These are phyloP conservation scores for Avena atlantica DNA, from an alignment of 176 grass and related monocot species.

Conservation along the genomic window DNA sequence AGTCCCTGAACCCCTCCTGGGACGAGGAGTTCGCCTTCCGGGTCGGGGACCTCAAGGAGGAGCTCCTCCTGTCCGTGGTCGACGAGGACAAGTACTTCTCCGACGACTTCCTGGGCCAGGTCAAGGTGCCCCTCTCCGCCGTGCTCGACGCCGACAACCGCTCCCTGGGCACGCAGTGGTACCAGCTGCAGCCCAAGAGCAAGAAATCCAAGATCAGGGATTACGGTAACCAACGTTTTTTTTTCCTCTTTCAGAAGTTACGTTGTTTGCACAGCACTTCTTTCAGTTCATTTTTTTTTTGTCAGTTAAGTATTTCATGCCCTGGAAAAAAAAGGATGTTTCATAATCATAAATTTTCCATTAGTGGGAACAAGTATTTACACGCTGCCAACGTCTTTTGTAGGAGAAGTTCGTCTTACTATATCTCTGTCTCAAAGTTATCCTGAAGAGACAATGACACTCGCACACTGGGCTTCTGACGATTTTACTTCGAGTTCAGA, in stretches of 20 bases:
- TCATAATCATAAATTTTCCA: no score
- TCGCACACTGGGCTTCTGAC: constrained; percentile 56
- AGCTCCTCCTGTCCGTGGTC: constrained; percentile 67
- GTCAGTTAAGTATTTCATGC: no score
- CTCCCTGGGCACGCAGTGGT: constrained; percentile 74
- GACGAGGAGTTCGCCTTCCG: constrained; percentile 89
- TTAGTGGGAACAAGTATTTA: background rate
- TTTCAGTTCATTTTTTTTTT: no score
- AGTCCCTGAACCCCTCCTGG: constrained; percentile 67
- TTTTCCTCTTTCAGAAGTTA: no score
- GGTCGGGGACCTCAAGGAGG: constrained; percentile 74
- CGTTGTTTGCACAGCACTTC: no score
- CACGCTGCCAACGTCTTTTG: constrained; percentile 17
- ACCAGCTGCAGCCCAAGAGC: constrained; percentile 79
- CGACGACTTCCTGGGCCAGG: constrained; percentile 88
- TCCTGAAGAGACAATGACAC: constrained; percentile 48
- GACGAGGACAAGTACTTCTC: constrained; percentile 89
- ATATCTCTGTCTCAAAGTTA: constrained; percentile 68
- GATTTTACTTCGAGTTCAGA: constrained; percentile 82
- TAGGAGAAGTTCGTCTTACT: constrained; percentile 75
- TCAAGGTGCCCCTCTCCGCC: constrained; percentile 69
- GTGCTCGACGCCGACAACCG: constrained; percentile 81
- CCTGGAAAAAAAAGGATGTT: no score
- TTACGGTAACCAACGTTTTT: constrained; percentile 51
- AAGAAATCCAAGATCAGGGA: constrained; percentile 80